phyloP scores from a whole-genome alignment of 768 basidiomycete genomes.

The Boletus insuetus region DNA sequence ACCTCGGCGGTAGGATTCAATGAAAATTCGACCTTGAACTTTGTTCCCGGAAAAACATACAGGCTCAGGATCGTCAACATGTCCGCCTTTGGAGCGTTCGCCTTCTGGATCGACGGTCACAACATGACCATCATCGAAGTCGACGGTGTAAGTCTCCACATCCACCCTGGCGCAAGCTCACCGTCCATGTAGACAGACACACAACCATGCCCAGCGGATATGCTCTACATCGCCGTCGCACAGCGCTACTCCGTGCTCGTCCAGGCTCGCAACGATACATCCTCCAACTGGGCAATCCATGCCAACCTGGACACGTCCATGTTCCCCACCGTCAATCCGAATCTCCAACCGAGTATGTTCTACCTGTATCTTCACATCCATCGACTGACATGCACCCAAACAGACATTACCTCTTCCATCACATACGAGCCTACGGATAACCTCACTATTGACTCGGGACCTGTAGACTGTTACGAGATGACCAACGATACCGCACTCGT shows the following conservation, averaged over 20 bases:
- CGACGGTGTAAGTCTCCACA: slow-evolving; percentile 67
- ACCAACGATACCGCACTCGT: slow-evolving; percentile 69
- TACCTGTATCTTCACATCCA: background rate
- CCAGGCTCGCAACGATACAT: slow-evolving; percentile 82
- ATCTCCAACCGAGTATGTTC: slow-evolving; percentile 69
- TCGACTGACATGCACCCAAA: background rate
- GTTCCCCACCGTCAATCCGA: slow-evolving; percentile 68
- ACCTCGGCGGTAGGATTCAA: slow-evolving; percentile 75
- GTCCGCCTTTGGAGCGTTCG: slow-evolving; percentile 71
- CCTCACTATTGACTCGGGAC: slow-evolving; percentile 50
- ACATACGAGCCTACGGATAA: slow-evolving; percentile 61
- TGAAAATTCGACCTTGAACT: slow-evolving; percentile 80
- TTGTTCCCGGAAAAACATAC: slow-evolving; percentile 85
- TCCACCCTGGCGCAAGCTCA: too few species aligned
- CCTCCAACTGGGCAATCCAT: slow-evolving; percentile 84
- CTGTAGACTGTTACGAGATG: slow-evolving; percentile 55
- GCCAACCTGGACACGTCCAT: slow-evolving; percentile 87
- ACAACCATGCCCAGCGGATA: slow-evolving; percentile 67
- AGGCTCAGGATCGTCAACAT: slow-evolving; percentile 85
- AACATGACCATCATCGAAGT: slow-evolving; percentile 83
- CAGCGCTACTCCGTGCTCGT: slow-evolving; percentile 95
- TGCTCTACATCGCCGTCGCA: slow-evolving; percentile 75
- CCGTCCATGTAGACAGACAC: slow-evolving; percentile 59
- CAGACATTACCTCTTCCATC: slow-evolving; percentile 82
- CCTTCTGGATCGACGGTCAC: slow-evolving; percentile 89